Conservation (phyloP, 805 yeast species). For the Wickerhamiella qilinensis region DNA sequence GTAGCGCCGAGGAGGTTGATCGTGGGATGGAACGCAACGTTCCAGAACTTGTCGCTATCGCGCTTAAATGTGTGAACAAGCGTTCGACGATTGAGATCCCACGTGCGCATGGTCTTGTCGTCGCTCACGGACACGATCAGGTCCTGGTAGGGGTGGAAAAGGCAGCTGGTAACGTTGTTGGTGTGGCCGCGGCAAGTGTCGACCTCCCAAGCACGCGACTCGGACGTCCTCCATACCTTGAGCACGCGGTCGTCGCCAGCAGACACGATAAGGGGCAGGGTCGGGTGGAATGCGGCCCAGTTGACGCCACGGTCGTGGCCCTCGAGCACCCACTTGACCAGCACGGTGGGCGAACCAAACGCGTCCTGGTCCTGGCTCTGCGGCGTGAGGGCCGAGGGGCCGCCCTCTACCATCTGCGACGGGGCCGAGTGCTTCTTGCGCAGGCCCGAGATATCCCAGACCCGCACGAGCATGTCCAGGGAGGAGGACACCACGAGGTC, state of each 20-base stretch:
- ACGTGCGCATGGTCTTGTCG: constrained; percentile 87
- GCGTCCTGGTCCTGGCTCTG: constrained; percentile 33
- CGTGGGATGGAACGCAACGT: constrained; percentile 71
- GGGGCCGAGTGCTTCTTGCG: constrained; percentile 89
- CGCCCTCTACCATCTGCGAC: constrained; percentile 6
- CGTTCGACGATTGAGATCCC: constrained; percentile 91
- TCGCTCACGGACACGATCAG: constrained; percentile 86
- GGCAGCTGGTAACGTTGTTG: constrained; percentile 72
- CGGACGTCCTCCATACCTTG: constrained; percentile 95
- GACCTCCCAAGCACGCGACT: constrained; percentile 97
- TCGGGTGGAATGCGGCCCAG: constrained; percentile 97
- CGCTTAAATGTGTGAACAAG: constrained; percentile 89
- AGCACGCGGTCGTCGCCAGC: constrained; percentile 94
- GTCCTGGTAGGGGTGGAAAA: constrained; percentile 89
- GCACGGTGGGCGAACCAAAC: constrained; percentile 79
- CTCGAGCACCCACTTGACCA: constrained; percentile 87
- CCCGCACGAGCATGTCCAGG: constrained; percentile 95
- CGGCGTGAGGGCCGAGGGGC: constrained; percentile 2
- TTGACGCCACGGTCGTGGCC: constrained; percentile 98
- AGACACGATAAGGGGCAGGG: constrained; percentile 82
- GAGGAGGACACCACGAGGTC: constrained; percentile 92
- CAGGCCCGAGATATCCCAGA: constrained; percentile 94
- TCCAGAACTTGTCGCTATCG: constrained; percentile 91
- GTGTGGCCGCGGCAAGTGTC: constrained; percentile 98
- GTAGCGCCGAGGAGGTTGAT: constrained; percentile 91